Percentiles rank a stretch among this genome's conserved stretches.
Conservation (phyloP, 2,329 filamentous ascomycete species). For the Alternaria sp. region DNA sequence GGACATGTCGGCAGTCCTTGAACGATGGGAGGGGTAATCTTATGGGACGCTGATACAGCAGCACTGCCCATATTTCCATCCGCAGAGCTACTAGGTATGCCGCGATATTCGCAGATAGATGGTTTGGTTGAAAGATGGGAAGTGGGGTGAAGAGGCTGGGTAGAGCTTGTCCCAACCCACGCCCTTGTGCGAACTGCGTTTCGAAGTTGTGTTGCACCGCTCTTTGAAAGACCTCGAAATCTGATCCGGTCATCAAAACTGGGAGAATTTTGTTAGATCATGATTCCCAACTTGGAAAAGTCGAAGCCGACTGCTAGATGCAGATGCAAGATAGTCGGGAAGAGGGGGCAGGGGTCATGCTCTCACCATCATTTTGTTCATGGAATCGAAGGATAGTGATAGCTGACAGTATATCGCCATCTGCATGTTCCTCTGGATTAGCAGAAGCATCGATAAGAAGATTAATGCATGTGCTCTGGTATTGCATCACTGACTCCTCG, state of each 20-base stretch:
- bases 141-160: not conserved
- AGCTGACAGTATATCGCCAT: too few species aligned
- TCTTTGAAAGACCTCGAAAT: not conserved
- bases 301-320: too few species aligned
- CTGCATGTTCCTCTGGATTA: not conserved
- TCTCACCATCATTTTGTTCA: too few species aligned
- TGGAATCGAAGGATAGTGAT: too few species aligned
- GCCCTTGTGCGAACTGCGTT: not conserved
- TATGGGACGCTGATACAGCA: not conserved
- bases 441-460: not conserved
- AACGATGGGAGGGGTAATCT: not conserved
- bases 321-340: too few species aligned
- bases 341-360: too few species aligned
- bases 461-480: not conserved
- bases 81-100: not conserved
- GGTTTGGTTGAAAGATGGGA: not conserved
- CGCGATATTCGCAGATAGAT: not conserved
- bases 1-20: not conserved
- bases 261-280: too few species aligned
- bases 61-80: not conserved
- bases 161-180: not conserved
- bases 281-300: too few species aligned
- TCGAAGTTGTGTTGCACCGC: slow-evolving; percentile 1
- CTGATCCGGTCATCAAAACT: slow-evolving; percentile 2
- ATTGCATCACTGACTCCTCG: not conserved